phyloP scores from a whole-genome alignment of 352 stramenopile species.

The Globisporangium ultimum region DNA sequence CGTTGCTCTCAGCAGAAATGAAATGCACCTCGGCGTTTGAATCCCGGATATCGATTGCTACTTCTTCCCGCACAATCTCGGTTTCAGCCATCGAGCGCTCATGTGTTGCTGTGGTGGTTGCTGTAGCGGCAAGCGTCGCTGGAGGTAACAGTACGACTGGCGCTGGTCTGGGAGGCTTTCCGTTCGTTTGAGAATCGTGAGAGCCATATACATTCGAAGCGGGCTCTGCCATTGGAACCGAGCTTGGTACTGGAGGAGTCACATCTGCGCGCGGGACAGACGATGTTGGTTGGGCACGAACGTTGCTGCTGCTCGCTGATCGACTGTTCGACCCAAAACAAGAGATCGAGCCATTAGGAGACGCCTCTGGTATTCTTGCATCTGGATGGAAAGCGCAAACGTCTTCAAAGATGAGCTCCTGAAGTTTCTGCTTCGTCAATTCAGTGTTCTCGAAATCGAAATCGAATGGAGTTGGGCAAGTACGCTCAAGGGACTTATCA shows the following conservation, averaged over 20 bases:
- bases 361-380: constrained; percentile 43
- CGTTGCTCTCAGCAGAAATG: constrained; percentile 1
- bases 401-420: constrained; percentile 91
- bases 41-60: constrained; percentile 37
- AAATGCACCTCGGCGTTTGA: constrained; percentile 18
- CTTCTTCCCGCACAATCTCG: constrained; percentile 15
- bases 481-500: constrained; percentile 69
- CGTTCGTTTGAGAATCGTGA: constrained; percentile 10
- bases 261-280: constrained; percentile 7
- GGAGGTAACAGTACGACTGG: constrained; percentile 34
- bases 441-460: constrained; percentile 88
- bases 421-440: constrained; percentile 88
- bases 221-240: constrained; percentile 18
- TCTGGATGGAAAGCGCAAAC: constrained; percentile 88
- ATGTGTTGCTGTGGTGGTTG: constrained; percentile 12
- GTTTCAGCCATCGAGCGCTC: constrained; percentile 2
- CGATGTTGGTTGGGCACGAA: constrained; percentile 16
- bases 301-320: constrained; percentile 8
- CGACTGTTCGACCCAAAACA: constrained; percentile 10
- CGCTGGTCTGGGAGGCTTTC: constrained; percentile 23
- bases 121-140: constrained; percentile 12
- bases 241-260: constrained; percentile 1
- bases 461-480: constrained; percentile 77
- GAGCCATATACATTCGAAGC: constrained; percentile 5
- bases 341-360: constrained; percentile 10